phyloP scores from a whole-genome alignment of 257 asterid genomes.

The Nicotiana tabacum region DNA sequence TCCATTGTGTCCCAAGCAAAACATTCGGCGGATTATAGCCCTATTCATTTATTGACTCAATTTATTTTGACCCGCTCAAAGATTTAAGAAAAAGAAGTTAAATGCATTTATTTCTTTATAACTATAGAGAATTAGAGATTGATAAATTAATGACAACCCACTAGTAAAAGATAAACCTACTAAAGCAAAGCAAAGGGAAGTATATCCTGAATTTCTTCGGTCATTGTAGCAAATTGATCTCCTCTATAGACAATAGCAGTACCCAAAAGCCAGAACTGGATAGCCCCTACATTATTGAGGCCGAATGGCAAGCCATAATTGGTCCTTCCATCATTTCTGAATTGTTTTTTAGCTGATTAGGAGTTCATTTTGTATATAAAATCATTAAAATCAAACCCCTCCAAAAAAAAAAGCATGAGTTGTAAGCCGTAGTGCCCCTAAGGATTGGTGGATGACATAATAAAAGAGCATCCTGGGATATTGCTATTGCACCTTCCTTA shows the following conservation, averaged over 20 bases:
- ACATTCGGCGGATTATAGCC: not conserved
- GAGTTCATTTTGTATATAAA: not conserved
- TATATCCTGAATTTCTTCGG: not conserved
- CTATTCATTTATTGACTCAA: not conserved
- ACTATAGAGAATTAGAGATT: not conserved
- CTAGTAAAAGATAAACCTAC: not conserved
- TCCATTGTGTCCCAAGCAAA: not conserved
- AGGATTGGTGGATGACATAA: constrained; percentile 22
- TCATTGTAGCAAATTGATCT: not conserved
- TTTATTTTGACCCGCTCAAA: not conserved
- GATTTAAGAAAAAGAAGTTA: not conserved
- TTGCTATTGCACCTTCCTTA: not conserved
- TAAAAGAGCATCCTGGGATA: not conserved
- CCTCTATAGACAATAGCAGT: not conserved
- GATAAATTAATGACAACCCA: not conserved
- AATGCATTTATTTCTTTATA: not conserved
- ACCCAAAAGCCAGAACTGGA: not conserved
- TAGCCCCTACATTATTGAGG: not conserved
- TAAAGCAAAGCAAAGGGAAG: not conserved
- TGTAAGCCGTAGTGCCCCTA: constrained; percentile 8
- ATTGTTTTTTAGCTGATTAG: constrained; percentile 9
- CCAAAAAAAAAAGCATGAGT: constrained; percentile 6
- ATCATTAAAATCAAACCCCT: constrained; percentile 1
- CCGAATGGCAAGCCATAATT: constrained; percentile 1
- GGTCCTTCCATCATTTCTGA: not conserved